Percentiles rank a stretch among this genome's conserved stretches.
Conservation (phyloP, 257 asterid genomes). For the Solanum peruvianum region DNA sequence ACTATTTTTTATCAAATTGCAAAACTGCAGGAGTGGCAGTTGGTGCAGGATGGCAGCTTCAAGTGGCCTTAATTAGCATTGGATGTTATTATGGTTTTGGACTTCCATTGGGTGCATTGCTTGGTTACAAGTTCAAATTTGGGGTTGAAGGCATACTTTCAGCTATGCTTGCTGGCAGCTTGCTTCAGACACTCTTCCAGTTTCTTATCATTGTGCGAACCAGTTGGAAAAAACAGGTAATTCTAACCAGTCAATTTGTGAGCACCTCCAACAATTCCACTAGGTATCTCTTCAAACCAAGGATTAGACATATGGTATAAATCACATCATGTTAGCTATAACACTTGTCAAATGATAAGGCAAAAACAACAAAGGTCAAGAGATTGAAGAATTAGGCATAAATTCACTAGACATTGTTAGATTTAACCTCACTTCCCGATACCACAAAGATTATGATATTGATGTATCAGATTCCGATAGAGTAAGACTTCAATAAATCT, state of each 20-base stretch:
- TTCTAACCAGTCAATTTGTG: not conserved
- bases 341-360: not conserved
- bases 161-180: conserved; percentile 24
- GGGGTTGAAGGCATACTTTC: conserved; percentile 28
- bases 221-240: conserved; percentile 27
- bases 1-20: not conserved
- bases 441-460: not conserved
- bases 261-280: not conserved
- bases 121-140: conserved; percentile 19
- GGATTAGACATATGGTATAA: not conserved
- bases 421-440: not conserved
- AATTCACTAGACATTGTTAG: not conserved
- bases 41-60: conserved; percentile 32
- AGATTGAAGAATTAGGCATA: not conserved
- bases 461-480: not conserved
- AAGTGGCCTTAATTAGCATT: conserved; percentile 19
- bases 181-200: conserved; percentile 21
- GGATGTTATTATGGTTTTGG: conserved; percentile 20
- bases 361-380: not conserved
- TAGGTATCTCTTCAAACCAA: not conserved
- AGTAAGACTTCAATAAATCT: not conserved
- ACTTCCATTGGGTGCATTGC: conserved; percentile 20
- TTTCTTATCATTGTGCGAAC: conserved; percentile 2
- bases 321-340: not conserved
- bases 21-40: conserved; percentile 23